phyloP scores from a whole-genome alignment of 495 filamentous ascomycete species.

The Tirmania nivea region DNA sequence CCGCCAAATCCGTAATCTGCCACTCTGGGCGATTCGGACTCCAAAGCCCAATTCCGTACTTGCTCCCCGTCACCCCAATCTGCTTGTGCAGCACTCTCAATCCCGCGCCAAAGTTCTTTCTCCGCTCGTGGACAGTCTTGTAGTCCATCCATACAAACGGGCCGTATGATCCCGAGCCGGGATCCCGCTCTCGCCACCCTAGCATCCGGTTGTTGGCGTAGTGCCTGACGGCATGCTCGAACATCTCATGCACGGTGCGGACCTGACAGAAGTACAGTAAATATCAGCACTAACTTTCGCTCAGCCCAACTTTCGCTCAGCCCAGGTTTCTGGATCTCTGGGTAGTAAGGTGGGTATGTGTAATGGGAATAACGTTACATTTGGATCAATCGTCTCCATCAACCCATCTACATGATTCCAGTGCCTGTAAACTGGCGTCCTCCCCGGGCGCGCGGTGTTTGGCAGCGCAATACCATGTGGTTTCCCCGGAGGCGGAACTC shows the following conservation, averaged over 20 bases:
- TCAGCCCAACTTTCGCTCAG: conserved; percentile 8
- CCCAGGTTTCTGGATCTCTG: neutral
- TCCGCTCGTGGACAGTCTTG: conserved; percentile 51
- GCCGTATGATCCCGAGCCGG: conserved; percentile 51
- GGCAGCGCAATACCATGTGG: conserved; percentile 38
- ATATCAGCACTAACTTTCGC: neutral
- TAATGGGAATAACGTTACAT: conserved; percentile 24
- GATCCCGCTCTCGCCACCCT: conserved; percentile 62
- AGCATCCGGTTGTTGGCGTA: conserved; percentile 43
- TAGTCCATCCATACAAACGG: conserved; percentile 73
- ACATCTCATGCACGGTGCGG: conserved; percentile 57
- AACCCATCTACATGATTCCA: conserved; percentile 53
- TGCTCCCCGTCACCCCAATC: conserved; percentile 37
- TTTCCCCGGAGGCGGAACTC: conserved; percentile 10
- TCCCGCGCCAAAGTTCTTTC: conserved; percentile 69
- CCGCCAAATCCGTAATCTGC: conserved; percentile 87
- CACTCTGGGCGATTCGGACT: conserved; percentile 91
- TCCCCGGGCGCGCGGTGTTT: conserved; percentile 48
- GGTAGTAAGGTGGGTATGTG: neutral
- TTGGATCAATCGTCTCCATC: conserved; percentile 50
- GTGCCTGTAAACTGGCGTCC: conserved; percentile 60
- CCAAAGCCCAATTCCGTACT: conserved; percentile 83
- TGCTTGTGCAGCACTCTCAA: conserved; percentile 61
- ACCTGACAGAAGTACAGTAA: conserved; percentile 12
- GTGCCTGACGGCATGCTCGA: conserved; percentile 33